Evolutionary conservation across 2,329 filamentous ascomycete species (phyloP), one percentile per base, ranked within the genome.

Genomic region (Fusarium sp.): DNA sequence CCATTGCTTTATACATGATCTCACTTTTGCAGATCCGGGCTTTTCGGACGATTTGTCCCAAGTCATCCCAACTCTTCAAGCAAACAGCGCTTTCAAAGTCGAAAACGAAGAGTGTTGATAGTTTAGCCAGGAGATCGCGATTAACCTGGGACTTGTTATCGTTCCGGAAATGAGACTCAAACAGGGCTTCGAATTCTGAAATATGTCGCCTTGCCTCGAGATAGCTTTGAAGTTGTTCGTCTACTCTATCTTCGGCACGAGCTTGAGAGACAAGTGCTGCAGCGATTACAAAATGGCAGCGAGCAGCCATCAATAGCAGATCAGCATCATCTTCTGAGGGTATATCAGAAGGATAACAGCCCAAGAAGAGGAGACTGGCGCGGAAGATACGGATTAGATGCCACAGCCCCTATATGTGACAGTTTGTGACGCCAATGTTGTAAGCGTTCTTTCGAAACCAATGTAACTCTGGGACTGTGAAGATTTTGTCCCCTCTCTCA

Each of bases 381-480:
- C 74, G 76, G 46, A 90, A 78, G 23, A 97, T 82, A 5, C 85
- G 81, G 5, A 89, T 74, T 1, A 90, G 80, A 47, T 83, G 77
- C 7, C 76, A 74, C 2, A 89, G 81, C 23, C 85, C 75, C 83
- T 90, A 89, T 1, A 58, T 66, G 4, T 85, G 80, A 3, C 83
- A 82, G 67, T 89, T 82, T 62, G 88, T 87, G 6, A 95, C 77
- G 0, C 89, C 89, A 8, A 94, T 76, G 68, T 96, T 96, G 80
- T 96, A 97, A 2, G 91, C 85, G 65, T 92, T 95, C 65, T 89
- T 89, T 36, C 89, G 90, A 75, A 97, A 94, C 93, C 93, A 97
- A 68, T 94, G 86, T 5, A 96, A 81, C 70, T 97, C 93, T 4
- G 82, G 76, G 1, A 83, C 58, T 1, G 84, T 86, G 73, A 94